Evolutionary conservation across 768 basidiomycete species (phyloP), one percentile per base, ranked within the genome.

Genomic region (Macrolepiota dolichaula): DNA sequence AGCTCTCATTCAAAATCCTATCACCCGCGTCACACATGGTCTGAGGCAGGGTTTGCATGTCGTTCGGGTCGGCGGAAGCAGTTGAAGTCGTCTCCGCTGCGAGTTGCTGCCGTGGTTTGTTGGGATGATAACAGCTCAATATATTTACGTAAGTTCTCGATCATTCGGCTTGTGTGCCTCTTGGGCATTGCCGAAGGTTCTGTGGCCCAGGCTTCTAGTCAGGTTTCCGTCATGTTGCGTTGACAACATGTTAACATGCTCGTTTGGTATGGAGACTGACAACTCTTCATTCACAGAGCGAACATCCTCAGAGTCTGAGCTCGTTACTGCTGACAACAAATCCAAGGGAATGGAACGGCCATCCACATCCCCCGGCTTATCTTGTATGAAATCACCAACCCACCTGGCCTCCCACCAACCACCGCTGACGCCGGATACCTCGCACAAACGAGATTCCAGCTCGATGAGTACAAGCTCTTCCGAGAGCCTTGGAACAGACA

Each of bases 81-180:
- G 36, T 9, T 42, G 36, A 52, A 52, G 3, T 19, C 57, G 29
- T 59, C 57, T 6, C 57, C 57, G 25, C 50, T 59, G 25, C 51
- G 57, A 59, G 4, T 59, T 19, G 50, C 57, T 29, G 57, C 50
- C 51, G 49, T 58, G 13, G 19, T 53, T 19, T 40, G 38, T 29
- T 38, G 50, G 57, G 50, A 51, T 51, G 57, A 59, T 40, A 38
- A 27, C 22, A 25, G 19, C 10, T 51, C 36, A 19, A 40, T 40
- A 13, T 42, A 37, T 25, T 51, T 57, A 50, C 46, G 57, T 59
- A 50, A 59, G 57, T 59, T 10, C 37, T 24, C 13, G 7, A 6
- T n/a, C 22, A 25, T n/a, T 19, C 4, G 38, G 7, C 22, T 36
- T 12, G 15, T 38, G 19, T 24, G 32, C 11, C 38, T 17, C 37